These are phyloP conservation scores for Pichia cephalocereana DNA, from an alignment of 805 yeast genomes.

Conservation along the genomic window DNA sequence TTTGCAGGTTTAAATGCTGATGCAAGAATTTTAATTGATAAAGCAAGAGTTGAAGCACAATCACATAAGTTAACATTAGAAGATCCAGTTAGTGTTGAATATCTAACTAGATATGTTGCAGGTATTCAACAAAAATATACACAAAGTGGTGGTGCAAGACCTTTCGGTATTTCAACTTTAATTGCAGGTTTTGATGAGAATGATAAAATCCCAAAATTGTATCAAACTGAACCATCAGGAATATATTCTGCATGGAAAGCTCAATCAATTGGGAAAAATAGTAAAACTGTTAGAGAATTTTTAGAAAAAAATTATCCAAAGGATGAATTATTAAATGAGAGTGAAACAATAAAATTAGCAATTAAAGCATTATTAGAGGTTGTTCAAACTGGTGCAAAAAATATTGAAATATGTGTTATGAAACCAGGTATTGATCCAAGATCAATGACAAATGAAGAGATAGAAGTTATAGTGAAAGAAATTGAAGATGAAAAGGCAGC, in stretches of 20 bases:
- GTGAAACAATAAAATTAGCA: constrained; percentile 69
- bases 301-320: constrained; percentile 72
- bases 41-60: constrained; percentile 95
- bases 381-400: constrained; percentile 95
- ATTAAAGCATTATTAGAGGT: constrained; percentile 87
- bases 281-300: constrained; percentile 92
- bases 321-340: constrained; percentile 36
- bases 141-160: constrained; percentile 97
- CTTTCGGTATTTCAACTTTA: constrained; percentile 91
- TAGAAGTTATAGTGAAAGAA: constrained; percentile 64
- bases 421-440: constrained; percentile 56
- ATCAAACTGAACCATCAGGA: constrained; percentile 96
- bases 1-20: constrained; percentile 99
- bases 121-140: constrained; percentile 96
- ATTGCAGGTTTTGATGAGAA: constrained; percentile 93
- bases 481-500: constrained; percentile 84
- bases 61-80: constrained; percentile 89
- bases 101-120: constrained; percentile 90
- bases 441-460: constrained; percentile 57
- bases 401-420: constrained; percentile 87
- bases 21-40: constrained; percentile 88
- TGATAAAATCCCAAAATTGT: constrained; percentile 72
- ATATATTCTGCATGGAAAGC: constrained; percentile 98
- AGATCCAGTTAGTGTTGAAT: constrained; percentile 87
- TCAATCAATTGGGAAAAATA: constrained; percentile 89